Base-by-base conservation (phyloP, 306 rosid species). In the Castanopsis chinensis region DNA sequence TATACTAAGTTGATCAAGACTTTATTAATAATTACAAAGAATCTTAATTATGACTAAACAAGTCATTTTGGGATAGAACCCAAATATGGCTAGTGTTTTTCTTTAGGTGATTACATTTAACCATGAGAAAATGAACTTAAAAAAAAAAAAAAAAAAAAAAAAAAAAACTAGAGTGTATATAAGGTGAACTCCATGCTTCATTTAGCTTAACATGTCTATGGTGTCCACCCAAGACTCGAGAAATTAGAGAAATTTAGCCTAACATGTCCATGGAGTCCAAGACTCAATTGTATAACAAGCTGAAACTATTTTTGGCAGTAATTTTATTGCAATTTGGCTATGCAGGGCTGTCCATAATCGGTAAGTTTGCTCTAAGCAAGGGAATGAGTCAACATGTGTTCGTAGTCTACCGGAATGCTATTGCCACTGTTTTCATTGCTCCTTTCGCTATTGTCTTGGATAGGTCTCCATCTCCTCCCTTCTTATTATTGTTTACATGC, bases 321-420 rank as follows among this genome's bases (percentile, higher is more conserved):
- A 64, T 84, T 73, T 30, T 87, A 4, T 5, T 90, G 49, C 93
- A 90, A 30, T 32, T 89, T 80, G 91, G 86, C 27, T 68, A 0
- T 52, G 87, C 89, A 69, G 91, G 93, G 65, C 35, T 87, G 87
- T 9, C 79, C 58, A 76, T 82, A 68, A 78, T 90, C 8, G 1
- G 69, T 1, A 89, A 83, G 65, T 69, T 76, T 63, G 88, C 93
- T 63, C 43, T 89, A 13, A 77, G 84, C 51, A 49, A 78, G 6
- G 93, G 93, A 2, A 78, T 85, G 88, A 89, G 91, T 79, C 87
- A 72, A 27, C 81, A 85, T 35, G 87, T 89, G 4, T 51, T 87
- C 15, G 87, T 73, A 0, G 89, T 64, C 17, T 89, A 85, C 32
- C 82, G 90, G 14, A 83, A 87, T 45, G 83, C 71, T 7, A 49